Evolutionary conservation across 2,329 filamentous ascomycete genomes (phyloP).

Genomic region (Xylaria sp.): DNA sequence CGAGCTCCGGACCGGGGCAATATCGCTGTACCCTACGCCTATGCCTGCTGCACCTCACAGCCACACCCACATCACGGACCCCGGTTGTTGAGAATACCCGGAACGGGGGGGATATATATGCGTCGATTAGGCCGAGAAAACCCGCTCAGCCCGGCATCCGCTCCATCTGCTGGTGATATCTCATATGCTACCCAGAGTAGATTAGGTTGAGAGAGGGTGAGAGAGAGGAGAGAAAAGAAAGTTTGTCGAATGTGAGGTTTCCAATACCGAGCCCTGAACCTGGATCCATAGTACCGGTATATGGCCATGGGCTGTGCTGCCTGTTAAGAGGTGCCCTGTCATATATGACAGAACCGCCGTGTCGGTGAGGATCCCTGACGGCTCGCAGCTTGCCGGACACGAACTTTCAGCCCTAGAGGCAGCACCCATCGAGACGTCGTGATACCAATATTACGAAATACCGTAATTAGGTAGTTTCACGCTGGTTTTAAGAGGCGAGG

Average conservation of each 20-base stretch:
- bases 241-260: background rate
- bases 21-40: conserved; percentile 14
- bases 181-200: background rate
- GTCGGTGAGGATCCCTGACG: background rate
- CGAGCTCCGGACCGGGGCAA: too few species aligned
- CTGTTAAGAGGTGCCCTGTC: conserved; percentile 5
- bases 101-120: background rate
- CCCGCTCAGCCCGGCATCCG: background rate
- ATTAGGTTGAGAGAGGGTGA: too few species aligned
- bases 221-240: too few species aligned
- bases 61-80: background rate
- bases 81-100: background rate
- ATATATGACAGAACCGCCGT: conserved; percentile 21
- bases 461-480: too few species aligned
- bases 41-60: background rate
- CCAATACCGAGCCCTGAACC: background rate
- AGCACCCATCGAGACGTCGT: too few species aligned
- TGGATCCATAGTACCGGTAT: background rate
- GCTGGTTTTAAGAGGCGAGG: background rate
- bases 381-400: conserved; percentile 9
- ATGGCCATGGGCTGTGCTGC: conserved; percentile 5
- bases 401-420: conserved; percentile 1
- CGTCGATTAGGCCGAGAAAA: background rate
- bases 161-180: background rate
- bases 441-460: too few species aligned